Evolutionary conservation across 805 yeast species (phyloP).

Genomic region (Kodamaea laetipori): DNA sequence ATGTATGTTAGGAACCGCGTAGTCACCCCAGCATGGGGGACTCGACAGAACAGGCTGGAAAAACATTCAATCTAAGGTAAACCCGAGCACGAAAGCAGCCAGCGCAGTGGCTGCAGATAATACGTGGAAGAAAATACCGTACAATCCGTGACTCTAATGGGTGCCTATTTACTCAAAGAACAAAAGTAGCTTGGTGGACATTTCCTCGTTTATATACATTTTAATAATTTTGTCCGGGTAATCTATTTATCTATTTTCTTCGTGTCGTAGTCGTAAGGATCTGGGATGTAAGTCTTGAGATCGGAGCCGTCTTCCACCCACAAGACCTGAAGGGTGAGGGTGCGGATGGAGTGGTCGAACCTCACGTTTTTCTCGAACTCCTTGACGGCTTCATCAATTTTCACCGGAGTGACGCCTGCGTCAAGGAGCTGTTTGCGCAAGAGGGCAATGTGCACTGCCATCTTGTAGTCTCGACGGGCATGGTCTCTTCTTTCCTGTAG

Average conservation of each 20-base stretch:
- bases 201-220: not conserved
- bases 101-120: slow-evolving; percentile 45
- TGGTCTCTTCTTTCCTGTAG: slow-evolving; percentile 52
- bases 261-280: slow-evolving; percentile 61
- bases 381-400: slow-evolving; percentile 51
- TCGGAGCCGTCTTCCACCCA: slow-evolving; percentile 56
- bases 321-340: slow-evolving; percentile 54
- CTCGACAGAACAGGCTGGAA: slow-evolving; percentile 60
- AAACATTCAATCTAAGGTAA: slow-evolving; percentile 74
- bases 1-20: slow-evolving; percentile 81
- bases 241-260: slow-evolving; percentile 1
- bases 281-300: slow-evolving; percentile 56
- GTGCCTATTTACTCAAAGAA: slow-evolving; percentile 63
- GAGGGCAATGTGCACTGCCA: slow-evolving; percentile 68
- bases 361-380: slow-evolving; percentile 62
- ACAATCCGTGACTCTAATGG: slow-evolving; percentile 76
- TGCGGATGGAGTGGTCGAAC: slow-evolving; percentile 56
- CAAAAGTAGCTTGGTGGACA: slow-evolving; percentile 16
- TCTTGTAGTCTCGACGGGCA: slow-evolving; percentile 53
- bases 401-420: slow-evolving; percentile 58
- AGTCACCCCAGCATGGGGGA: slow-evolving; percentile 48
- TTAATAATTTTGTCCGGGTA: slow-evolving; percentile 12
- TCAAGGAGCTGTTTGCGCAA: slow-evolving; percentile 61
- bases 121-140: slow-evolving; percentile 48
- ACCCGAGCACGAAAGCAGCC: slow-evolving; percentile 87